Conservation (phyloP, 805 yeast genomes). For the Myxozyma melibiosi region DNA sequence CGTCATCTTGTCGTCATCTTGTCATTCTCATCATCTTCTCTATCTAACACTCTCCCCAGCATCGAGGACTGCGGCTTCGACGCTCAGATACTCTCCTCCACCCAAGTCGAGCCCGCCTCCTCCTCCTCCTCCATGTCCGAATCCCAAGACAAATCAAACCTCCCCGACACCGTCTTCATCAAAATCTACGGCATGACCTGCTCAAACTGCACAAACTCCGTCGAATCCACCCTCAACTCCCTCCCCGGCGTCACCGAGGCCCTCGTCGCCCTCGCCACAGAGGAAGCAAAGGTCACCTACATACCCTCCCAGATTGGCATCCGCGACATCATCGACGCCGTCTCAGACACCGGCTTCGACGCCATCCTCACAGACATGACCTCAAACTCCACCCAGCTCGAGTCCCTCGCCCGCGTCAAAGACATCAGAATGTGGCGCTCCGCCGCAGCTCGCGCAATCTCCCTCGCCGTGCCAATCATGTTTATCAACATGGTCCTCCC, state of each 20-base stretch:
- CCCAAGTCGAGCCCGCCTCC: conserved; percentile 12
- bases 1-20: no score
- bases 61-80: conserved; percentile 82
- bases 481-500: conserved; percentile 46
- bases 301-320: conserved; percentile 59
- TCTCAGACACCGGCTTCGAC: conserved; percentile 57
- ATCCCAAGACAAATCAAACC: conserved; percentile 17
- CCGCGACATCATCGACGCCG: conserved; percentile 58
- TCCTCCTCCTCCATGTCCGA: conserved; percentile 9
- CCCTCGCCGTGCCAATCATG: conserved; percentile 65
- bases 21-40: no score
- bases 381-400: conserved; percentile 70
- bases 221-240: conserved; percentile 51
- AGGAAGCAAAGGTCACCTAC: conserved; percentile 57
- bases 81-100: conserved; percentile 42
- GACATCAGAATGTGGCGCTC: conserved; percentile 74
- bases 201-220: conserved; percentile 54
- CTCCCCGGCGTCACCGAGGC: conserved; percentile 55
- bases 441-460: conserved; percentile 54
- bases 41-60: conserved; percentile 38
- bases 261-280: conserved; percentile 55
- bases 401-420: conserved; percentile 63
- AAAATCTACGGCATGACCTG: conserved; percentile 63
- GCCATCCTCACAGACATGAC: conserved; percentile 49
- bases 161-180: conserved; percentile 25